Base-by-base conservation (phyloP, 352 stramenopile species). In the Pseudoperonospora humuli region DNA sequence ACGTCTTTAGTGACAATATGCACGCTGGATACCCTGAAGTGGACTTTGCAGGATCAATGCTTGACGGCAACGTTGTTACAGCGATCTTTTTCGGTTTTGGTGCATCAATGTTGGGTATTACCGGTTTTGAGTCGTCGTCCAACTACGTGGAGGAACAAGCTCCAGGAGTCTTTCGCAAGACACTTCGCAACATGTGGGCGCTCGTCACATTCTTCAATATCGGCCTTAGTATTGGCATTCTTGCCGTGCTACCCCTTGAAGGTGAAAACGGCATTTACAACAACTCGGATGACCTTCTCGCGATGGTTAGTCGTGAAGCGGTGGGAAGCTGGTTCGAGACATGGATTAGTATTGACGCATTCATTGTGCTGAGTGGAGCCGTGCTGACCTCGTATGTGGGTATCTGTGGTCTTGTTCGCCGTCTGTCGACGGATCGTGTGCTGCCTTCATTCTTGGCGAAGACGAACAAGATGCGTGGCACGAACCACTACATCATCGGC, bases 61-160 rank as follows among this genome's bases (percentile, higher is more conserved):
- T 77, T 7, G 37, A 67, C 11, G 60, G 56, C 23, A 75, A 61
- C 29, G 45, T 74, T 4, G 60, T 54, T 11, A 76, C 67, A 9
- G 50, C 72, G 7, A 55, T 85, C 21, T 85, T 85, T 56, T 90
- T 93, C 45, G 80, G 80, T 26, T 83, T 75, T 39, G 64, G 54
- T 21, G 71, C 70, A 4, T 72, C 84, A 0, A 88, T 96, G 73
- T 64, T 96, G 5, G 86, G 84, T 42, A 86, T 95, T 40, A 89
- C 71, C 2, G 84, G 84, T 13, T 96, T 96, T 37, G 86, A 96
- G 61, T 86, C 64, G 1, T 88, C 72, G 23, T 72, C 79, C 7
- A 78, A 95, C 37, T 95, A 90, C 51, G 78, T 96, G 0, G 82
- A 96, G 49, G 80, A 93, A 45, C 82, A 95, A 39, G 46, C 53